These are phyloP conservation scores for Hymenoscyphus infarciens DNA, from an alignment of 2,329 filamentous ascomycete genomes.

Conservation along the genomic window DNA sequence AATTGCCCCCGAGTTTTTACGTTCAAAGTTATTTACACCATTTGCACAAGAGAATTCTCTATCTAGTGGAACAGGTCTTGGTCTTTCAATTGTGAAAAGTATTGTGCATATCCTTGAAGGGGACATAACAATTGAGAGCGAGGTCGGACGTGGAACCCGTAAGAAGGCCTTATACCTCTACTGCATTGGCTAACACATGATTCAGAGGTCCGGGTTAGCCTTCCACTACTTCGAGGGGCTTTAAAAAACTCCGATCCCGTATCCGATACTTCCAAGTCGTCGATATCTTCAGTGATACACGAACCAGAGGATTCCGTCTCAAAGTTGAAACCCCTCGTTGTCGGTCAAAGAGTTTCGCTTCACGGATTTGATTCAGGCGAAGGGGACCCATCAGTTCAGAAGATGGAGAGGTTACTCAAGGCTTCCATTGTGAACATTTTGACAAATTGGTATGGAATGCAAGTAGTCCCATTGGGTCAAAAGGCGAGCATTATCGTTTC, in stretches of 20 bases:
- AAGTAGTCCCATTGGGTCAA: constrained; percentile 29
- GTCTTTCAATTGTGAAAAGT: constrained; percentile 60
- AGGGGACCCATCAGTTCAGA: constrained; percentile 24
- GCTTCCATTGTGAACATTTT: constrained; percentile 30
- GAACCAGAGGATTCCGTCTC: constrained; percentile 29
- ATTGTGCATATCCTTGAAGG: constrained; percentile 60
- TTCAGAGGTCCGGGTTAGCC: constrained; percentile 33
- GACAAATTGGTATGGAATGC: constrained; percentile 33
- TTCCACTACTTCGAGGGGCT: constrained; percentile 33
- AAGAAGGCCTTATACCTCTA: constrained; percentile 32
- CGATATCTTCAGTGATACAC: constrained; percentile 20
- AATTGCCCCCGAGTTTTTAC: constrained; percentile 61
- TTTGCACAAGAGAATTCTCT: constrained; percentile 63
- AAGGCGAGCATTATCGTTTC: constrained; percentile 29
- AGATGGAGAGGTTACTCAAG: constrained; percentile 25
- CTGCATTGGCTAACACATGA: constrained; percentile 15
- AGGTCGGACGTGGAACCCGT: constrained; percentile 52
- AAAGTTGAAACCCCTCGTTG: constrained; percentile 21
- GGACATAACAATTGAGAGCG: constrained; percentile 55
- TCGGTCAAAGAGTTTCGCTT: constrained; percentile 27
- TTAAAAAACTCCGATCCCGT: constrained; percentile 22
- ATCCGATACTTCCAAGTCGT: constrained; percentile 11
- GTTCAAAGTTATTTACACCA: constrained; percentile 57
- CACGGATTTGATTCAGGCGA: constrained; percentile 30
- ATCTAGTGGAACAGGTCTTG: constrained; percentile 59